Conservation (phyloP, 352 stramenopile genomes). For the Phytopythium mirpurense region DNA sequence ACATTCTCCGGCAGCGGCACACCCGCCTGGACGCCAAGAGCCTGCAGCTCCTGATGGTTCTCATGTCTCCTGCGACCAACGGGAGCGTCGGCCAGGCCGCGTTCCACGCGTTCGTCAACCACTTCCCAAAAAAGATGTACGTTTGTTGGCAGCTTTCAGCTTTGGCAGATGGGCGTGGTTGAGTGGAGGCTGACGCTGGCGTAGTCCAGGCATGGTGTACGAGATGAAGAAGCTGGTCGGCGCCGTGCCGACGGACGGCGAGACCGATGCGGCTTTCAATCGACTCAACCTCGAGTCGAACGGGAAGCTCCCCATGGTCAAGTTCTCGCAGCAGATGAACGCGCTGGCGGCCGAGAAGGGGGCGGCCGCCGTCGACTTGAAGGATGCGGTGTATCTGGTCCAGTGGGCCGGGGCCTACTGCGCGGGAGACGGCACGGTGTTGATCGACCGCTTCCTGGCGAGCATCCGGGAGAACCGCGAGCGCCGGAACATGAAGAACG, state of each 20-base stretch:
- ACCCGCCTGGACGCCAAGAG: slow-evolving; percentile 45
- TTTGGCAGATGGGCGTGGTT: too few species aligned
- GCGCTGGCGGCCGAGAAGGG: slow-evolving; percentile 46
- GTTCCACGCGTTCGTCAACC: slow-evolving; percentile 79
- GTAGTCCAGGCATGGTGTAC: slow-evolving; percentile 35
- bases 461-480: slow-evolving; percentile 62
- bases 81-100: slow-evolving; percentile 54
- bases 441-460: slow-evolving; percentile 75
- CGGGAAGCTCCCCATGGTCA: slow-evolving; percentile 56
- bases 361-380: slow-evolving; percentile 46
- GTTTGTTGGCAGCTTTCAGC: slow-evolving; percentile 1
- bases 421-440: slow-evolving; percentile 47
- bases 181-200: background rate
- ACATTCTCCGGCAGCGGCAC: slow-evolving; percentile 51
- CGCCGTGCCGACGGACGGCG: slow-evolving; percentile 21
- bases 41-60: slow-evolving; percentile 49
- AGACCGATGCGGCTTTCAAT: slow-evolving; percentile 54
- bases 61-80: slow-evolving; percentile 59
- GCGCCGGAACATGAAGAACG: slow-evolving; percentile 79
- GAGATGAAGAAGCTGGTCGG: slow-evolving; percentile 70
- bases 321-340: slow-evolving; percentile 54
- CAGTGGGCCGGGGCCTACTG: slow-evolving; percentile 74
- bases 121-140: slow-evolving; percentile 77
- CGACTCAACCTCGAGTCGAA: slow-evolving; percentile 70
- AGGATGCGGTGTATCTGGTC: slow-evolving; percentile 71